Percentiles rank a stretch among this genome's conserved stretches.
Evolutionary conservation across 345 rosid species (phyloP).

Genomic region (Fremontodendron californicum): DNA sequence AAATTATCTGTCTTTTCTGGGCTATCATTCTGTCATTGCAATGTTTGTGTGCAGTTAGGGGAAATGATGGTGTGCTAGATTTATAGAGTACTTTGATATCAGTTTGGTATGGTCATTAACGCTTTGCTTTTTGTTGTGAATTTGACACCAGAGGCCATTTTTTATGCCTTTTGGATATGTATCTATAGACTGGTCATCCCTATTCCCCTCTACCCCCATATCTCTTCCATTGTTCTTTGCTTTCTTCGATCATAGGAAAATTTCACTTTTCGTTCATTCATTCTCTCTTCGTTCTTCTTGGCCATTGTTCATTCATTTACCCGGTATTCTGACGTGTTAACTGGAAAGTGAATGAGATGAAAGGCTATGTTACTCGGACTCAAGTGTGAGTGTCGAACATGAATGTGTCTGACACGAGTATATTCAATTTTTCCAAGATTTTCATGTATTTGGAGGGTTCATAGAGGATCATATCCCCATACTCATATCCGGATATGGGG

Average conservation of each 20-base stretch:
- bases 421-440: no score
- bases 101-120: background rate
- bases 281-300: background rate
- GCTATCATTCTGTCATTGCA: background rate
- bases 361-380: no score
- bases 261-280: background rate
- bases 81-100: background rate
- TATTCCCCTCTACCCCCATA: no score
- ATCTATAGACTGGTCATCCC: background rate
- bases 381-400: no score
- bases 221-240: background rate
- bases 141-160: background rate
- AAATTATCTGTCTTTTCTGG: background rate
- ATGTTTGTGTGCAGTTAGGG: background rate
- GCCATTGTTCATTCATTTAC: no score
- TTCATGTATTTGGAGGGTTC: no score
- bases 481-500: no score
- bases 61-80: background rate
- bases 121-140: background rate
- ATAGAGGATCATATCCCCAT: no score
- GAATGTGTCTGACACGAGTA: no score
- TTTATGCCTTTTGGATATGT: background rate
- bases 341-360: no score
- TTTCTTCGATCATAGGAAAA: background rate
- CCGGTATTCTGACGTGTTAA: no score